These are phyloP conservation scores for Tulasnella sp. DNA, from an alignment of 768 basidiomycete genomes.

Conservation along the genomic window DNA sequence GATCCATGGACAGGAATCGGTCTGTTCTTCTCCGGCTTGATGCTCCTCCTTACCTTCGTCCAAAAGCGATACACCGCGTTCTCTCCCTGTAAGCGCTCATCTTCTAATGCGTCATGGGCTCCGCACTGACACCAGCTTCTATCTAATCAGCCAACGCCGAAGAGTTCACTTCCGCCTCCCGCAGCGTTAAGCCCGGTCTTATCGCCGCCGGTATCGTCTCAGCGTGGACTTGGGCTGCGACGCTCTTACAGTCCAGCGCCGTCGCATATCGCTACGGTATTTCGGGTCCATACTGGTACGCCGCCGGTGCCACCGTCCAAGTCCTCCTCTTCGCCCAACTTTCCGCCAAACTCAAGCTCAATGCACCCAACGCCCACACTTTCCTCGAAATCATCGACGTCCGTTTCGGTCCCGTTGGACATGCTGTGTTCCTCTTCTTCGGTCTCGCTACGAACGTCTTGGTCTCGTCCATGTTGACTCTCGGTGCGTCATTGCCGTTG, in stretches of 20 bases:
- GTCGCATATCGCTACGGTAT: slow-evolving; percentile 81
- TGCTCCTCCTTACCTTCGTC: slow-evolving; percentile 64
- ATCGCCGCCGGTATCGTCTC: slow-evolving; percentile 89
- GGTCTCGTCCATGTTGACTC: slow-evolving; percentile 75
- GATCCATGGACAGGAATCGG: slow-evolving; percentile 47
- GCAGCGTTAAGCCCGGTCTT: slow-evolving; percentile 80
- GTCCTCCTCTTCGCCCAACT: slow-evolving; percentile 86
- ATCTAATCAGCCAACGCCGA: slow-evolving; percentile 6
- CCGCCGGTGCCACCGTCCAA: slow-evolving; percentile 78
- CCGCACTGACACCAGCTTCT: slow-evolving; percentile 7
- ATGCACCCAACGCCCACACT: slow-evolving; percentile 80
- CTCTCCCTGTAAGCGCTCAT: slow-evolving; percentile 37
- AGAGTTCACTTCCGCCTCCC: slow-evolving; percentile 71
- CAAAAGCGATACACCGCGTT: slow-evolving; percentile 77
- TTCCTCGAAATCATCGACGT: slow-evolving; percentile 78
- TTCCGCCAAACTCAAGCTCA: slow-evolving; percentile 83
- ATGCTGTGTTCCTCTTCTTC: slow-evolving; percentile 81
- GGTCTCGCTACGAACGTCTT: slow-evolving; percentile 86
- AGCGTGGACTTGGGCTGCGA: slow-evolving; percentile 76
- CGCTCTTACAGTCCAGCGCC: slow-evolving; percentile 66
- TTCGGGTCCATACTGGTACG: slow-evolving; percentile 36
- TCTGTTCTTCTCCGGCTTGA: slow-evolving; percentile 74
- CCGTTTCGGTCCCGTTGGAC: slow-evolving; percentile 71
- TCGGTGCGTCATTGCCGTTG: slow-evolving; percentile 33
- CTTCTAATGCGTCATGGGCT: not conserved